Percentiles rank a stretch among this genome's conserved stretches.
Evolutionary conservation across 192 early-diverging fungal genomes (phyloP).

Genomic region (Backusella westeae): DNA sequence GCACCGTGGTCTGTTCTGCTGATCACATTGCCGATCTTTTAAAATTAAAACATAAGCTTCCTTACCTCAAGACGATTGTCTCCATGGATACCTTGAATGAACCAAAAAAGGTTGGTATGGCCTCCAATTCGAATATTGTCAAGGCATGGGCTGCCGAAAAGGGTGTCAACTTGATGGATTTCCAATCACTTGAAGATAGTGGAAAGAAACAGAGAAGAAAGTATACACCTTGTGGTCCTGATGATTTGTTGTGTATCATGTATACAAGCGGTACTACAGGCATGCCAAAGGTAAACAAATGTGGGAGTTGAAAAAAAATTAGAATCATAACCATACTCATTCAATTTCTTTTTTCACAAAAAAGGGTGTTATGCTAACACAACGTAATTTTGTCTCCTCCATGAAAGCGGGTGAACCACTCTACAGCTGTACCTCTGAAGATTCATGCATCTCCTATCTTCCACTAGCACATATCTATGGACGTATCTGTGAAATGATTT

Average conservation of each 20-base stretch:
- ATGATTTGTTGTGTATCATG: conserved; percentile 72
- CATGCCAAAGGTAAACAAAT: conserved; percentile 29
- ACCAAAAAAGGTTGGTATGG: not conserved
- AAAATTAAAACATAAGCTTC: conserved; percentile 53
- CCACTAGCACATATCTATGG: conserved; percentile 92
- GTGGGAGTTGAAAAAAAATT: not conserved
- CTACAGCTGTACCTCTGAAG: conserved; percentile 10
- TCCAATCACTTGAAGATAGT: conserved; percentile 43
- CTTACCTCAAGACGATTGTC: conserved; percentile 65
- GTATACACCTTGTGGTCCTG: conserved; percentile 56
- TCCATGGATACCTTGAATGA: conserved; percentile 54
- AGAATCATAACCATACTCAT: not conserved
- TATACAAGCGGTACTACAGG: conserved; percentile 89
- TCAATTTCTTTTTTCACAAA: not conserved
- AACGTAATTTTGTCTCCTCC: conserved; percentile 64
- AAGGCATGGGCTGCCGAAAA: conserved; percentile 42
- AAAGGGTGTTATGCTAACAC: conserved; percentile 66
- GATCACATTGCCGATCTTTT: conserved; percentile 45
- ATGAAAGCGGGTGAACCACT: conserved; percentile 17
- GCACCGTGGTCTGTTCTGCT: conserved; percentile 55
- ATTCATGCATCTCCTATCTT: conserved; percentile 60
- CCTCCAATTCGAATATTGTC: conserved; percentile 13
- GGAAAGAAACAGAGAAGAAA: conserved; percentile 52
- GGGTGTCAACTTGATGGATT: conserved; percentile 42
- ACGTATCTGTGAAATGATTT: conserved; percentile 54